Evolutionary conservation across 345 rosid genomes (phyloP).

Genomic region (Combretum micranthum): DNA sequence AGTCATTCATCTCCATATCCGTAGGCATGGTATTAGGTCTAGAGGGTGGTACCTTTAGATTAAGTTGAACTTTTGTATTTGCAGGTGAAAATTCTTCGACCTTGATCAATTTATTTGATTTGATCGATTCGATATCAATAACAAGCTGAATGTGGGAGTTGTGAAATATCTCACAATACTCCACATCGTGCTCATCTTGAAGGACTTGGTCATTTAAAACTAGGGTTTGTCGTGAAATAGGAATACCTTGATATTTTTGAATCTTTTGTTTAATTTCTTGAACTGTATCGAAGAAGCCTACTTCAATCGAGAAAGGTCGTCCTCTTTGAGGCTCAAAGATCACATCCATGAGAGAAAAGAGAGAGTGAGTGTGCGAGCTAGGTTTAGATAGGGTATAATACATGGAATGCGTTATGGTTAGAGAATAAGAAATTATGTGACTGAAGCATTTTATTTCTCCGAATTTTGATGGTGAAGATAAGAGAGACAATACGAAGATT

Average conservation of each 20-base stretch:
- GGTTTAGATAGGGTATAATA: too few relatives aligned
- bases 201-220: slow-evolving; percentile 58
- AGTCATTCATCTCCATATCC: slow-evolving; percentile 29
- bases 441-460: too few relatives aligned
- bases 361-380: background rate
- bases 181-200: slow-evolving; percentile 52
- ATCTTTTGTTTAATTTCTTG: slow-evolving; percentile 71
- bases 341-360: slow-evolving; percentile 40
- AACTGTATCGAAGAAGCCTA: slow-evolving; percentile 69
- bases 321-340: slow-evolving; percentile 50
- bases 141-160: slow-evolving; percentile 56
- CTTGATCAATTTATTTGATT: slow-evolving; percentile 15
- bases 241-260: slow-evolving; percentile 54
- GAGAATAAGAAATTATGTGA: too few relatives aligned
- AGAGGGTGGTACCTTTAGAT: slow-evolving; percentile 27
- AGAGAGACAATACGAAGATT: too few relatives aligned
- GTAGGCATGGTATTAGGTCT: slow-evolving; percentile 13
- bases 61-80: slow-evolving; percentile 24
- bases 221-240: slow-evolving; percentile 48
- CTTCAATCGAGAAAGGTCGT: slow-evolving; percentile 57
- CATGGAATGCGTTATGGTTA: too few relatives aligned
- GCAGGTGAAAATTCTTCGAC: slow-evolving; percentile 20
- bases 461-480: too few relatives aligned
- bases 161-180: slow-evolving; percentile 45
- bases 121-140: slow-evolving; percentile 15